Percentiles rank a stretch among this genome's conserved stretches.
Conservation (phyloP, 495 filamentous ascomycete genomes). For the Haplographium delicatum region DNA sequence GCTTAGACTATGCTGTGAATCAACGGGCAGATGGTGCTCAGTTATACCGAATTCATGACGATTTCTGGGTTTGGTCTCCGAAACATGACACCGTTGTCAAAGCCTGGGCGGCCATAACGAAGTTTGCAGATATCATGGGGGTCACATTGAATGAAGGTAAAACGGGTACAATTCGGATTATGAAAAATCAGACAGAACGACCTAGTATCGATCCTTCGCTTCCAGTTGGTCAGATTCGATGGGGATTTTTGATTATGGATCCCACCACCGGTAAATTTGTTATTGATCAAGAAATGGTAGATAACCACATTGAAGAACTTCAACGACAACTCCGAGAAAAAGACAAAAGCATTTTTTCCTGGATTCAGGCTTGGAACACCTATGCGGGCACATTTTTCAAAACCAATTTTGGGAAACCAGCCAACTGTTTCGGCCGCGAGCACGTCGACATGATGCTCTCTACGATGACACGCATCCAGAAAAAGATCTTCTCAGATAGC, state of each 20-base stretch:
- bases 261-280: conserved; percentile 48
- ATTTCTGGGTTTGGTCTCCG: conserved; percentile 64
- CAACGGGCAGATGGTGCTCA: conserved; percentile 46
- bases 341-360: conserved; percentile 52
- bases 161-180: conserved; percentile 50
- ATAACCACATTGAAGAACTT: conserved; percentile 57
- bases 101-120: conserved; percentile 53
- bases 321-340: conserved; percentile 51
- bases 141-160: conserved; percentile 53
- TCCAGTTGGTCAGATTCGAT: conserved; percentile 55
- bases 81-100: conserved; percentile 45
- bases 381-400: conserved; percentile 61
- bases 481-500: conserved; percentile 43
- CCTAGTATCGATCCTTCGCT: conserved; percentile 31
- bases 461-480: conserved; percentile 56
- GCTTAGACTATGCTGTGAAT: conserved; percentile 62
- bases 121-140: conserved; percentile 50
- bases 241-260: conserved; percentile 61
- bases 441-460: conserved; percentile 61
- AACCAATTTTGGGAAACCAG: conserved; percentile 60
- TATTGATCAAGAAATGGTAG: conserved; percentile 58
- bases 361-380: conserved; percentile 61
- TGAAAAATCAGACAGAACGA: conserved; percentile 18
- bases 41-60: conserved; percentile 60
- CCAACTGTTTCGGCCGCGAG: conserved; percentile 56